Evolutionary conservation across 83 land plant genomes (phyloP).

Genomic region (Larix sibirica): DNA sequence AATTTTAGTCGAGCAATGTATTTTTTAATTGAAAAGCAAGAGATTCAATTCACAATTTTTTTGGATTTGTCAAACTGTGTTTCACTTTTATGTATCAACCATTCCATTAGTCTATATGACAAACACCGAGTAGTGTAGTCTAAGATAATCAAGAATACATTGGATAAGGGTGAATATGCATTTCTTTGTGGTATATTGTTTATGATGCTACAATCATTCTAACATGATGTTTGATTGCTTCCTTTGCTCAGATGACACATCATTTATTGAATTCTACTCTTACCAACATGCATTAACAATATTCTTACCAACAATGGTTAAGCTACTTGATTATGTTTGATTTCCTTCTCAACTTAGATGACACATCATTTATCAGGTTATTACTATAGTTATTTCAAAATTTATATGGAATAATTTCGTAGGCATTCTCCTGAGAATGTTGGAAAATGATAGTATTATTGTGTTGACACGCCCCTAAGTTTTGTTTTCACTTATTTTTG

Average conservation of each 20-base stretch:
- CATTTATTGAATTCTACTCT: conserved; percentile 6
- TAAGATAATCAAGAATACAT: neutral
- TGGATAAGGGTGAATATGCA: neutral
- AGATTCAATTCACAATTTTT: too few species aligned
- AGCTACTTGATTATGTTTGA: conserved; percentile 59
- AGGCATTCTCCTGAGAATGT: neutral
- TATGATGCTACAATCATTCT: too few species aligned
- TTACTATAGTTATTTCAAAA: neutral
- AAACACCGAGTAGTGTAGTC: too few species aligned
- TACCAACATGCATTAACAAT: conserved; percentile 63
- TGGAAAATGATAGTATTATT: neutral
- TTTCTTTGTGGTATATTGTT: neutral
- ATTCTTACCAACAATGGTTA: conserved; percentile 72
- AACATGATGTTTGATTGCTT: too few species aligned
- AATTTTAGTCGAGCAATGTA: too few species aligned
- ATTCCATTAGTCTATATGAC: too few species aligned
- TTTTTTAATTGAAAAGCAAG: too few species aligned
- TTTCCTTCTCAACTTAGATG: too few species aligned
- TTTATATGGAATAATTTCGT: neutral
- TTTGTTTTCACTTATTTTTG: neutral
- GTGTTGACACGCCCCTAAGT: neutral
- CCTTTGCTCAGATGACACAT: too few species aligned
- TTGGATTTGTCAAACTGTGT: too few species aligned
- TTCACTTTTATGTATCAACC: too few species aligned
- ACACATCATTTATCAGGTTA: conserved; percentile 66